These are phyloP conservation scores for Cryptococcus maquisensis DNA, from an alignment of 1,284 basidiomycete genomes.

Conservation along the genomic window DNA sequence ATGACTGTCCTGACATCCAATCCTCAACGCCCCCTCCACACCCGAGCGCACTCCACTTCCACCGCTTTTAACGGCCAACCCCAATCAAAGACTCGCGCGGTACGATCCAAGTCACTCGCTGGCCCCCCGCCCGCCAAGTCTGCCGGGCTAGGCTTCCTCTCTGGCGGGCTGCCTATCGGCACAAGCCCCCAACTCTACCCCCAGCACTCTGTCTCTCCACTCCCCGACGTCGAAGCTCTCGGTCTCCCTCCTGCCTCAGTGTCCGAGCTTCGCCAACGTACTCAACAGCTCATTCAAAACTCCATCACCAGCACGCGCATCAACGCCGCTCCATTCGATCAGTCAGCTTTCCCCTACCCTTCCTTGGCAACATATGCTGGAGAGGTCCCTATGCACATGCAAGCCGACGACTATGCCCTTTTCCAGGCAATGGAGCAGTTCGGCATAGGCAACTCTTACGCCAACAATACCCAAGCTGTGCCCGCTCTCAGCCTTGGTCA, in stretches of 20 bases:
- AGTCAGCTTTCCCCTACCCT: constrained; percentile 63
- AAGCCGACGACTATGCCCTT: constrained; percentile 48
- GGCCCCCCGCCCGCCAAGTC: too few species aligned
- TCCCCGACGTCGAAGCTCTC: too few species aligned
- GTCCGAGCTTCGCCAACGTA: constrained; percentile 78
- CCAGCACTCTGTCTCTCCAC: too few species aligned
- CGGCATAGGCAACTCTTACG: constrained; percentile 31
- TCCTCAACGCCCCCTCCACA: too few species aligned
- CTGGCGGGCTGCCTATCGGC: too few species aligned
- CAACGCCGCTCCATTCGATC: constrained; percentile 61
- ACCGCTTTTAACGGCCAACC: too few species aligned
- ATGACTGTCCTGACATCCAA: too few species aligned
- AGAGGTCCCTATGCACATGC: constrained; percentile 64
- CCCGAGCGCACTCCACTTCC: too few species aligned
- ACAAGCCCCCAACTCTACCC: too few species aligned
- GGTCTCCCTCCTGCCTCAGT: constrained; percentile 66
- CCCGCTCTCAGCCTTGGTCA: constrained; percentile 5
- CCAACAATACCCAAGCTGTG: constrained; percentile 10
- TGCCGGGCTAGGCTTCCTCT: too few species aligned
- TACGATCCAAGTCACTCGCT: too few species aligned
- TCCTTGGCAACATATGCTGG: constrained; percentile 58
- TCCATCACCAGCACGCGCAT: constrained; percentile 62
- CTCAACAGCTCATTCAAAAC: constrained; percentile 73
- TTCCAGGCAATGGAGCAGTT: constrained; percentile 32
- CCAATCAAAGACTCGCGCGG: too few species aligned